These are phyloP conservation scores for Ceratobasidium sp. DNA, from an alignment of 1,284 basidiomycete genomes.

Conservation along the genomic window DNA sequence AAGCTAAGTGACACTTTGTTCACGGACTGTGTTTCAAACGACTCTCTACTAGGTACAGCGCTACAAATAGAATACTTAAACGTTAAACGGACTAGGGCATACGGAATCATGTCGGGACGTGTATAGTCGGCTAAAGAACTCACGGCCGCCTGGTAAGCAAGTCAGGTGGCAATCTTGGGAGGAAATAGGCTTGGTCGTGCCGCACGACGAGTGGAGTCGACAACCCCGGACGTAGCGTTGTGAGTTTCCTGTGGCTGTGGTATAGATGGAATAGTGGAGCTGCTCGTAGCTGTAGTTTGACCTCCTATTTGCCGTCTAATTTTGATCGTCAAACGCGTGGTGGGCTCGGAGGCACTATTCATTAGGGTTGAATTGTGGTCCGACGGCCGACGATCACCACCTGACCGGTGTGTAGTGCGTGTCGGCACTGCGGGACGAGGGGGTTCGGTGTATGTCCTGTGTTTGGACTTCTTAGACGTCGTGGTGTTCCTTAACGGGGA, in stretches of 20 bases:
- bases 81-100: neutral
- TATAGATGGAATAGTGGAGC: neutral
- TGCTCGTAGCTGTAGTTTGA: neutral
- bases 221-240: neutral
- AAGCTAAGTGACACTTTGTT: slow-evolving; percentile 5
- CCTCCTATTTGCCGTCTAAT: slow-evolving; percentile 1
- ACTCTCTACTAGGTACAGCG: slow-evolving; percentile 1
- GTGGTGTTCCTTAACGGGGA: neutral
- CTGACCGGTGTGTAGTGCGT: neutral
- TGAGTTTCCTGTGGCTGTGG: slow-evolving; percentile 25
- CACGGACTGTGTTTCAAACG: slow-evolving; percentile 11
- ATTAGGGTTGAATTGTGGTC: neutral
- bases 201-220: slow-evolving; percentile 1
- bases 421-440: neutral
- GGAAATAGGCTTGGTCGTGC: slow-evolving; percentile 1
- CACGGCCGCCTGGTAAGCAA: neutral
- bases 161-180: slow-evolving; percentile 12
- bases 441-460: slow-evolving; percentile 1
- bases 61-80: slow-evolving; percentile 37
- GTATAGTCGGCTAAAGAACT: neutral
- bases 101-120: neutral
- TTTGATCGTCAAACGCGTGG: slow-evolving; percentile 20
- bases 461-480: slow-evolving; percentile 19
- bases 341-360: neutral
- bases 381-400: neutral